Evolutionary conservation across 305 asterid species (phyloP).

Genomic region (Fraxinus sp.): DNA sequence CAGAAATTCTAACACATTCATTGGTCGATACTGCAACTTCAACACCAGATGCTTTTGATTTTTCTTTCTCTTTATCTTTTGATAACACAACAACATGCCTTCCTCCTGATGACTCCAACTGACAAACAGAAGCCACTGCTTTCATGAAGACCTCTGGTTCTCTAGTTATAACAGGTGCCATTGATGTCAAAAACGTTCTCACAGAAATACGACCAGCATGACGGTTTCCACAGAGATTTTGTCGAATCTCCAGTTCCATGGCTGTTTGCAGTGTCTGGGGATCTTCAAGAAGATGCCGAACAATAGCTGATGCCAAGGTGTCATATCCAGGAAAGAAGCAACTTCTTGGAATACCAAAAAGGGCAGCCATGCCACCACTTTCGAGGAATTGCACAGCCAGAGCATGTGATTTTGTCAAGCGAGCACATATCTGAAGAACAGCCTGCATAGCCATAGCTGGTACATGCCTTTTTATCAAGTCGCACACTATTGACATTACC

Average conservation of each 20-base stretch:
- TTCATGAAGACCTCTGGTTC: constrained; percentile 90
- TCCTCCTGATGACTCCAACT: constrained; percentile 93
- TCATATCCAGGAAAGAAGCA: constrained; percentile 96
- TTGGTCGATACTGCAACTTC: constrained; percentile 61
- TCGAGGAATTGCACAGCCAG: constrained; percentile 86
- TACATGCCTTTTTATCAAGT: constrained; percentile 76
- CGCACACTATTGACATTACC: constrained; percentile 72
- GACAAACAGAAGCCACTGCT: constrained; percentile 85
- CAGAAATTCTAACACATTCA: constrained; percentile 71
- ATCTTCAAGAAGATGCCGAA: constrained; percentile 97
- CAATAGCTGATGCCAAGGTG: constrained; percentile 86
- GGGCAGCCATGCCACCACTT: constrained; percentile 83
- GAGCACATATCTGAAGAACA: constrained; percentile 90
- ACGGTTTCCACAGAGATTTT: constrained; percentile 74
- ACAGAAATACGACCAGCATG: constrained; percentile 75
- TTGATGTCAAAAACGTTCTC: constrained; percentile 80
- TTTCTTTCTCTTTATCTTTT: constrained; percentile 57
- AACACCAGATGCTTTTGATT: constrained; percentile 50
- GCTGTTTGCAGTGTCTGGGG: constrained; percentile 97
- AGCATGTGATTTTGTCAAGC: constrained; percentile 82
- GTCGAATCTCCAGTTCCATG: constrained; percentile 98
- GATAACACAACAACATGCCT: constrained; percentile 68
- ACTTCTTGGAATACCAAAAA: constrained; percentile 86
- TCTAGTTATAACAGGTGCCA: constrained; percentile 95
- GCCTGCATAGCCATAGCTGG: constrained; percentile 96